phyloP scores from a whole-genome alignment of 352 stramenopile species.

The Pythium plurisporium region DNA sequence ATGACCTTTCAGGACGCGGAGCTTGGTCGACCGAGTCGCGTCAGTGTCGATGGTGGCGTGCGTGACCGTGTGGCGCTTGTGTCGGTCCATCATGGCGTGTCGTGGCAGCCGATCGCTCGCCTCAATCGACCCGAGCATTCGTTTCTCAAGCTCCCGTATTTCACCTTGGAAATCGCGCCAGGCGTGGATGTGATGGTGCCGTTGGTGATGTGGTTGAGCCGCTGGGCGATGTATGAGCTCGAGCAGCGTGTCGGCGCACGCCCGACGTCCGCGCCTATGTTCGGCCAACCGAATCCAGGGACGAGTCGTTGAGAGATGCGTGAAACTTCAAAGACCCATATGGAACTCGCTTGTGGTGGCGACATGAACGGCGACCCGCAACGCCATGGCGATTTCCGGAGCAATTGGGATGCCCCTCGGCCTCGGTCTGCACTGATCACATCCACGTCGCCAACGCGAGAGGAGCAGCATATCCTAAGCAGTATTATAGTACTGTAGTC shows the following conservation, averaged over 20 bases:
- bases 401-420: too few relatives aligned
- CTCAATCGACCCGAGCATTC: slow-evolving; percentile 3
- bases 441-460: too few relatives aligned
- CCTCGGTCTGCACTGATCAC: too few relatives aligned
- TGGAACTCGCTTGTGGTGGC: too few relatives aligned
- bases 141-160: neutral
- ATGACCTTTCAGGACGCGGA: slow-evolving; percentile 21
- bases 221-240: slow-evolving; percentile 2
- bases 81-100: slow-evolving; percentile 7
- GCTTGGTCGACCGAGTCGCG: slow-evolving; percentile 6
- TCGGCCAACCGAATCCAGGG: neutral
- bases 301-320: slow-evolving; percentile 1
- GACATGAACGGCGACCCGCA: too few relatives aligned
- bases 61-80: slow-evolving; percentile 8
- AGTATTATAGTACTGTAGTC: too few relatives aligned
- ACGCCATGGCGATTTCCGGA: too few relatives aligned
- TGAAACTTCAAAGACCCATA: too few relatives aligned
- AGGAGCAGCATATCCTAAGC: too few relatives aligned
- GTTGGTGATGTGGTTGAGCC: slow-evolving; percentile 6
- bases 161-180: neutral
- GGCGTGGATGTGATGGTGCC: slow-evolving; percentile 6
- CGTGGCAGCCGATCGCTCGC: slow-evolving; percentile 4
- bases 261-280: neutral
- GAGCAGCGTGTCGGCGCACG: slow-evolving; percentile 4
- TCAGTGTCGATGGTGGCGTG: neutral